Base-by-base conservation (phyloP, 2,329 filamentous ascomycete species). In the Huntiella abstrusa region DNA sequence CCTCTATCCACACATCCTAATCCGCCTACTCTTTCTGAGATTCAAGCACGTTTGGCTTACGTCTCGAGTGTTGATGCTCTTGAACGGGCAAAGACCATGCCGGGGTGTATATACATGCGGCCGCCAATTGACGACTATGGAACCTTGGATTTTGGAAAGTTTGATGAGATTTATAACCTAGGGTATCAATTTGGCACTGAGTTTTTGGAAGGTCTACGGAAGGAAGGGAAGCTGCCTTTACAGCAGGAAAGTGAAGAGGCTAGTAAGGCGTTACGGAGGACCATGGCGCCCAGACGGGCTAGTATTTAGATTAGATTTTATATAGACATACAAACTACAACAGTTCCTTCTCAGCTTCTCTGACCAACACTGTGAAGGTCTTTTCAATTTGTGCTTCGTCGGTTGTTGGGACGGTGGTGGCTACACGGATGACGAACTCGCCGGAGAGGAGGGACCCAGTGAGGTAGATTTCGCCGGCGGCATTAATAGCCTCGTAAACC, bases 141-240 rank as follows among this genome's bases (percentile, higher is more conserved):
- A 4, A 98, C 91, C 1, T 66, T 98, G 28, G 91, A 98, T 49
- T 98, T 98, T 66, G 83, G 78, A 51, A 95, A 93, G 61, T 98
- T 98, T 60, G 88, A 96, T 56, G 92, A 98, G 68, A 88, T 98
- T 46, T 94, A 92, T 57, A 71, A 81, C 54, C 71, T 95, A 8
- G 92, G 91, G 1, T 93, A 94, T 62, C 70, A 73, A 46, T 98
- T 79, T 57, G 91, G 86, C 4, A 80, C 81, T 59, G 75, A 84
- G 46, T 95, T 80, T 58, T 61, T 98, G 53, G 75, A 75, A 45
- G 71, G 77, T 54, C 65, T 96, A 59, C 78, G 77, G 57, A 82
- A 83, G 35, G 71, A 92, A 55, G 88, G 88, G 0, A 71, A 80
- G 35, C 63, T 98, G 53, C 74, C 74, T 17, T 55, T 82, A 40